Evolutionary conservation across 306 rosid genomes (phyloP).

Genomic region (Acmispon strigosus): DNA sequence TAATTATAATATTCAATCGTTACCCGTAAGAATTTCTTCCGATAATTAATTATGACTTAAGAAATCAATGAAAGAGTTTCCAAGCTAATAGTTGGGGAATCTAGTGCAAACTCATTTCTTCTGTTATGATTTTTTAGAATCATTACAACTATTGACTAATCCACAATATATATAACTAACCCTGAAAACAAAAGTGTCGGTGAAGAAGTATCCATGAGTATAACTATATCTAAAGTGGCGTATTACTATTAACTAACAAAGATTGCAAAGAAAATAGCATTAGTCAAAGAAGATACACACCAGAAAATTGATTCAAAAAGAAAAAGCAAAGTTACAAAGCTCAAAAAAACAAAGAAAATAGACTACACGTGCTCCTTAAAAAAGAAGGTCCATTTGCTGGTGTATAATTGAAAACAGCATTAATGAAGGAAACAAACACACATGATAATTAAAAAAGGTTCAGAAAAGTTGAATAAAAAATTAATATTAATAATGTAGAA

Average conservation of each 20-base stretch:
- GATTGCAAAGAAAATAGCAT: not conserved
- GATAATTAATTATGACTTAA: too few species aligned
- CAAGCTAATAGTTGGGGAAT: not conserved
- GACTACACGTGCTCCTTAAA: too few species aligned
- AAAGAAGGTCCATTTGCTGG: not conserved
- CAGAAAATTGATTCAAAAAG: not conserved
- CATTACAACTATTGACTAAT: not conserved
- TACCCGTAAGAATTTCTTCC: too few species aligned
- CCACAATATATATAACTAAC: not conserved
- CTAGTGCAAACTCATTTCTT: not conserved
- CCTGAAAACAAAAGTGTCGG: conserved; percentile 8
- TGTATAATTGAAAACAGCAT: not conserved
- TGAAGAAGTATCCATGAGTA: not conserved
- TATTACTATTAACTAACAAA: too few species aligned
- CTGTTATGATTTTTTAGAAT: not conserved
- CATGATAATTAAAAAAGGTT: conserved; percentile 2
- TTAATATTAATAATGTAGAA: not conserved
- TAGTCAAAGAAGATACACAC: not conserved
- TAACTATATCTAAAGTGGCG: not conserved
- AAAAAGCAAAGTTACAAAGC: not conserved
- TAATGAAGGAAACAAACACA: conserved; percentile 11
- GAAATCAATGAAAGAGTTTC: too few species aligned
- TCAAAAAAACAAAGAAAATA: not conserved
- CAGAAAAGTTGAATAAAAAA: not conserved
- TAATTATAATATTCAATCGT: not conserved